Evolutionary conservation across 176 grass and related monocot genomes (phyloP).

Genomic region (Ensete ventricosum): DNA sequence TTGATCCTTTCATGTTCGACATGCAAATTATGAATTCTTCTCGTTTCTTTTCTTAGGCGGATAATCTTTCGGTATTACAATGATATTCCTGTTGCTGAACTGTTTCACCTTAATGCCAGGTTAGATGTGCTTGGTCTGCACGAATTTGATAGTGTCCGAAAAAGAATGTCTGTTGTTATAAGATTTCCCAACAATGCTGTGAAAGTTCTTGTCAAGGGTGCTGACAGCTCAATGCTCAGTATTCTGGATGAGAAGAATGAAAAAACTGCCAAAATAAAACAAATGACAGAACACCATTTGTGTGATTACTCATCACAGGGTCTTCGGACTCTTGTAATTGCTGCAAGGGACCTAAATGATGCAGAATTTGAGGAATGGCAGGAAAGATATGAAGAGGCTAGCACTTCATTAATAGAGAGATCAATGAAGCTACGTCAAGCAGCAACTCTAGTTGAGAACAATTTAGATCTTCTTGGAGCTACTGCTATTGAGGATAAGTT

Average conservation of each 20-base stretch:
- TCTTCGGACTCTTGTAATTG: conserved; percentile 78
- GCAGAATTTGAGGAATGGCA: conserved; percentile 83
- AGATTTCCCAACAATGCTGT: conserved; percentile 77
- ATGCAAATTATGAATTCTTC: neutral
- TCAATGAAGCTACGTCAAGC: conserved; percentile 86
- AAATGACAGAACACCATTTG: conserved; percentile 64
- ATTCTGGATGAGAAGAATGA: conserved; percentile 46
- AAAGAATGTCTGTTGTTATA: conserved; percentile 99
- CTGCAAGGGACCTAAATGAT: conserved; percentile 56
- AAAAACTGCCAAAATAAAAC: conserved; percentile 44
- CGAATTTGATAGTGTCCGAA: conserved; percentile 94
- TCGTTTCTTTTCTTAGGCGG: neutral
- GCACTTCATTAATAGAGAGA: conserved; percentile 85
- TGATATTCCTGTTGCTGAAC: conserved; percentile 20
- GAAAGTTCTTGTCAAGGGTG: conserved; percentile 98
- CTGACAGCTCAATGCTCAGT: conserved; percentile 84
- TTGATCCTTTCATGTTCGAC: neutral
- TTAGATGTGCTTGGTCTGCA: conserved; percentile 98
- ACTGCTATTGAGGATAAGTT: conserved; percentile 96
- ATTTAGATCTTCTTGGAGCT: conserved; percentile 84
- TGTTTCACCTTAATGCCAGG: conserved; percentile 32
- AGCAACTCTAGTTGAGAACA: conserved; percentile 69
- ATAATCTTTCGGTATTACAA: neutral
- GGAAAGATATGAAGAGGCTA: conserved; percentile 86
- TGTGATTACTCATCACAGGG: conserved; percentile 69